Evolutionary conservation across 192 early-diverging fungal species (phyloP), one percentile per base, ranked within the genome.

Genomic region (Entomortierella chlamydospora): DNA sequence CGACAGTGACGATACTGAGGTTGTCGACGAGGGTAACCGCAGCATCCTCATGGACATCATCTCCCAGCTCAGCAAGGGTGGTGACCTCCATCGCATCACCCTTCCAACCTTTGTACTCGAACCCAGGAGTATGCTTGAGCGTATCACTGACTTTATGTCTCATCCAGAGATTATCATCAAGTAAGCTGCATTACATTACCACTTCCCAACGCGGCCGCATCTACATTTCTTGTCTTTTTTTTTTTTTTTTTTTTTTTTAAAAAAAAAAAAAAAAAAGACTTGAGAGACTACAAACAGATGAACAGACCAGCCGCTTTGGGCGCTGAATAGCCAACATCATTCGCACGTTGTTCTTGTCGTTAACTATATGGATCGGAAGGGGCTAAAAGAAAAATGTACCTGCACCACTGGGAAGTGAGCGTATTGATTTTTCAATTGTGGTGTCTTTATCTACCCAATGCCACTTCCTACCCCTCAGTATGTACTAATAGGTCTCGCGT

Each of bases 111-210:
- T 99, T 87, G 91, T 99, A 3, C 87, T 99, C 28, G 97, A 99
- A 65, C 93, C 96, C 2, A 84, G 96, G 30, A 95, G 93, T 78
- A 96, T 97, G 86, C 88, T 95, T 39, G 97, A 99, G 77, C 90
- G 95, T 28, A 93, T 99, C n/a, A 96, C 96, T n/a, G 96, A 99
- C 84, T 99, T 99, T 86, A 95, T 98, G 91, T 91, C 91, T 53
- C 94, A 97, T 69, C 93, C 94, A 5, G 93, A 97, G 52, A 78
- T 95, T 69, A 77, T 96, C 25, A 82, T 94, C 77, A 81, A 85
- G 94, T 93, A 90, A 82, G 83, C 23, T 47, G 50, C 20, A 51
- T 15, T 51, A 17, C 50, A 51, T 15, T 51, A n/a, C 23, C 23
- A 51, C 5, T 4, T 17, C 8, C 5, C 17, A 17, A 51, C 18